These are phyloP conservation scores for Aspergillus ostianus DNA, from an alignment of 495 filamentous ascomycete genomes.

Conservation along the genomic window DNA sequence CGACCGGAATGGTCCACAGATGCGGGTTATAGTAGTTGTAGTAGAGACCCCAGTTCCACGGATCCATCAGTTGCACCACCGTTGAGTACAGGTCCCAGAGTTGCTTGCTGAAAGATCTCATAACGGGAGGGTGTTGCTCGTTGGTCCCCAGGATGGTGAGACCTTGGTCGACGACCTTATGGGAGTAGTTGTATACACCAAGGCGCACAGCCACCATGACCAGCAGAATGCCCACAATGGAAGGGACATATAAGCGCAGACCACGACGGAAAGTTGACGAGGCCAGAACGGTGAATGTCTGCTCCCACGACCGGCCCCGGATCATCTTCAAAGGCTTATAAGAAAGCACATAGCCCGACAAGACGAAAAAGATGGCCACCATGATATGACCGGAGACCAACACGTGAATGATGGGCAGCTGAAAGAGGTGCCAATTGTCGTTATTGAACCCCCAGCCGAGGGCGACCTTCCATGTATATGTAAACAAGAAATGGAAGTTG, in stretches of 20 bases:
- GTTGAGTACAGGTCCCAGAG: slow-evolving; percentile 49
- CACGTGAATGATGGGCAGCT: slow-evolving; percentile 63
- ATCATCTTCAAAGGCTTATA: slow-evolving; percentile 62
- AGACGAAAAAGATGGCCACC: slow-evolving; percentile 74
- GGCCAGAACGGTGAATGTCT: slow-evolving; percentile 47
- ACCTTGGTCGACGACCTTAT: slow-evolving; percentile 36
- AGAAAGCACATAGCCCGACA: slow-evolving; percentile 67
- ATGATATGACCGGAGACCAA: slow-evolving; percentile 65
- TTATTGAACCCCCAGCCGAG: slow-evolving; percentile 48
- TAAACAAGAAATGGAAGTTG: slow-evolving; percentile 54
- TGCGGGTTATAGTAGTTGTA: slow-evolving; percentile 64
- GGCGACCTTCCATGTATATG: slow-evolving; percentile 47
- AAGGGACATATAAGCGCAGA: slow-evolving; percentile 62
- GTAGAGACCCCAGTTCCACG: slow-evolving; percentile 53
- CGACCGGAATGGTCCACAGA: slow-evolving; percentile 72
- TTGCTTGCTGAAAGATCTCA: slow-evolving; percentile 45
- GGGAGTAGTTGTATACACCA: slow-evolving; percentile 49
- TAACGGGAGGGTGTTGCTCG: slow-evolving; percentile 43
- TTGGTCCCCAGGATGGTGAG: slow-evolving; percentile 47
- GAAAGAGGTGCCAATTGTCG: slow-evolving; percentile 54
- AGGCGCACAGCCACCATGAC: slow-evolving; percentile 53
- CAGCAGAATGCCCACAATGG: slow-evolving; percentile 53
- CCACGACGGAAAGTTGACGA: slow-evolving; percentile 65
- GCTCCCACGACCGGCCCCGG: slow-evolving; percentile 51
- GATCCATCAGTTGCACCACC: slow-evolving; percentile 48